These are phyloP conservation scores for Seminavis robusta DNA, from an alignment of 108 stramenopile genomes.

Conservation along the genomic window DNA sequence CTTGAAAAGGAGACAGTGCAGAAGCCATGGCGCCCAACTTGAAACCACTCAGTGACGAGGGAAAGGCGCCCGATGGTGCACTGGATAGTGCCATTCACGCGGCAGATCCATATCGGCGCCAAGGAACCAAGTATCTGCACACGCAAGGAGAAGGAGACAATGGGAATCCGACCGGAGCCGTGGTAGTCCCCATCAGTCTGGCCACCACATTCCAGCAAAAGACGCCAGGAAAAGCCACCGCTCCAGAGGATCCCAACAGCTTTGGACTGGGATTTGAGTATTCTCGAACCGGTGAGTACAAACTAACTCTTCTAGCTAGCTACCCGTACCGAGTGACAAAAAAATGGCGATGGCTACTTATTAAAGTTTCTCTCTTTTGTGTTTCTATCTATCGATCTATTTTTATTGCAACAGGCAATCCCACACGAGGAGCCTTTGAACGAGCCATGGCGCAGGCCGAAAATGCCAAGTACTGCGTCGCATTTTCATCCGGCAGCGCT, in stretches of 20 bases:
- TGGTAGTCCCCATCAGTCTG: constrained; percentile 68
- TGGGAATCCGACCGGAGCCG: constrained; percentile 74
- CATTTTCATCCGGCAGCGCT: constrained; percentile 86
- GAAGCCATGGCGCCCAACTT: too few species aligned
- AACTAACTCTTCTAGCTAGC: too few species aligned
- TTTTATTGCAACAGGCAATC: constrained; percentile 70
- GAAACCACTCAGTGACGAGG: too few species aligned
- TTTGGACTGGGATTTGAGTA: constrained; percentile 87
- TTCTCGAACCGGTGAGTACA: constrained; percentile 42
- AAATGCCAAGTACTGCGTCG: constrained; percentile 56
- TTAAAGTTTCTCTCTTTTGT: too few species aligned
- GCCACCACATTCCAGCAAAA: constrained; percentile 78
- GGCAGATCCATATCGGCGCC: constrained; percentile 48
- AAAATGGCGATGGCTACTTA: too few species aligned
- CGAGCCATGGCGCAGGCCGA: constrained; percentile 72
- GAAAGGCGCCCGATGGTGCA: too few species aligned
- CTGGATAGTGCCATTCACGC: too few species aligned
- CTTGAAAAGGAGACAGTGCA: too few species aligned
- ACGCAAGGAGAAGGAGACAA: constrained; percentile 15
- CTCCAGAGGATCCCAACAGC: constrained; percentile 63
- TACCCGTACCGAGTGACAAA: too few species aligned
- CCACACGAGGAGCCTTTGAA: constrained; percentile 84
- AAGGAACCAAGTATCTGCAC: constrained; percentile 52
- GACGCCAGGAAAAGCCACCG: constrained; percentile 61
- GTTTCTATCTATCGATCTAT: too few species aligned